Base-by-base conservation (phyloP, 2,329 filamentous ascomycete genomes). In the Chalara sp. region DNA sequence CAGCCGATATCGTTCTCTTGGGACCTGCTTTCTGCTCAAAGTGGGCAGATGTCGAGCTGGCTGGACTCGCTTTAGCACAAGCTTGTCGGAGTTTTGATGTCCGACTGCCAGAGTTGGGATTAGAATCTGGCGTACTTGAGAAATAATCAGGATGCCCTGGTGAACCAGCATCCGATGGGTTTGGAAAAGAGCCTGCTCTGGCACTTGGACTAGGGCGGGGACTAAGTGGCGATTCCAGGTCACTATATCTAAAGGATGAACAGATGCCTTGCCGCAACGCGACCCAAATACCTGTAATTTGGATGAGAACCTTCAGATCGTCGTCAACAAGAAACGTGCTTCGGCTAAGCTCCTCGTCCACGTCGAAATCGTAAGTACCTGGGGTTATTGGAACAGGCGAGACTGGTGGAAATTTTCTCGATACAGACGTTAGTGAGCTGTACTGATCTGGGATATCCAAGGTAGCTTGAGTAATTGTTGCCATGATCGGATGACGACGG, bases 401-500 rank as follows among this genome's bases (percentile, higher is more conserved):
- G 5, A 56, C 53, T 30, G 59, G 59, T 7, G 76, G 75, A 53
- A 73, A 72, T 37, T 69, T 71, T n/a, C 70, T 68, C 32, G 71
- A 69, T 0, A 76, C 75, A 6, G 72, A 65, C 1, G 78, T 76
- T 31, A 82, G 70, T 0, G 78, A 76, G 5, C 73, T 79, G 64
- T 89, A 91, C 3, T 73, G 75, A 57, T 91, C 83, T 53, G 82
- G 79, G 45, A 92, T 78, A 46, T 88, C 82, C 32, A 92, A 76
- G 10, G 76, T 79, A 5, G 75, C 73, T 10, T 76, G 75, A 4
- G 79, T 83, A 43, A 92, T 72, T 2, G 76, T 80, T 1, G 85
- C 87, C 68, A 91, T 78, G 61, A 91, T 80, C 5, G 88, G 87
- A 62, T 92, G 87, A 10, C 84, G 80, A 33, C 85, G 75, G 6